phyloP scores from a whole-genome alignment of 2,329 filamentous ascomycete genomes.

The Neofusicoccum cordaticola region DNA sequence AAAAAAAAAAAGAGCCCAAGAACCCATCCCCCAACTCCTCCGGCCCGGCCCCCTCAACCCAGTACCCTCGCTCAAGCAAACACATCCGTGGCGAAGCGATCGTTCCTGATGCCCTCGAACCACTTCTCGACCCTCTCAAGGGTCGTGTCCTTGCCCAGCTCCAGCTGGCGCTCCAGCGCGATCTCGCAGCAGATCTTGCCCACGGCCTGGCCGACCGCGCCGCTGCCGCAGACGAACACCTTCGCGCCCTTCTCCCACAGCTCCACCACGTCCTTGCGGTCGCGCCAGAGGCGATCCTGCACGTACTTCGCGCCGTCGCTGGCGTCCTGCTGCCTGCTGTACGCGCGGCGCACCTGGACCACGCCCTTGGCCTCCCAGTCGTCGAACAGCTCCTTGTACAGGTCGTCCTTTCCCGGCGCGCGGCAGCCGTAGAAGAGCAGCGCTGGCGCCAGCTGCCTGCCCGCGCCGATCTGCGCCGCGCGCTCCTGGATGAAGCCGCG shows the following conservation, averaged over 20 bases:
- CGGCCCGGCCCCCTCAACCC: too few species aligned
- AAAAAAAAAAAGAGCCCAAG: too few species aligned
- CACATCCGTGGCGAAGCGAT: slow-evolving; percentile 48
- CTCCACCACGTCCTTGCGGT: slow-evolving; percentile 44
- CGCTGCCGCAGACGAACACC: slow-evolving; percentile 64
- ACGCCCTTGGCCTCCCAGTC: slow-evolving; percentile 60
- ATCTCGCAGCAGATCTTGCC: slow-evolving; percentile 43
- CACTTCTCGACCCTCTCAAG: slow-evolving; percentile 30
- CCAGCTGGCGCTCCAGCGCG: slow-evolving; percentile 40
- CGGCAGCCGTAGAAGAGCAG: slow-evolving; percentile 67
- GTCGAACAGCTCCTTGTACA: slow-evolving; percentile 60
- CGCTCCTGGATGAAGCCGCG: slow-evolving; percentile 43
- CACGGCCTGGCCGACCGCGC: slow-evolving; percentile 45
- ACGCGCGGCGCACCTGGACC: slow-evolving; percentile 62
- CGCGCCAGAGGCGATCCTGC: slow-evolving; percentile 51
- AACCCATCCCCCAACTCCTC: too few species aligned
- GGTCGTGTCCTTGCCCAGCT: slow-evolving; percentile 20
- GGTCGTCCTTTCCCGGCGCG: slow-evolving; percentile 52
- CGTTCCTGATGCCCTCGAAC: slow-evolving; percentile 45
- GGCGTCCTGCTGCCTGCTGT: slow-evolving; percentile 44
- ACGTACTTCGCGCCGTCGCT: slow-evolving; percentile 53
- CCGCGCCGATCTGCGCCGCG: slow-evolving; percentile 43
- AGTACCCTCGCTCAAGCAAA: slow-evolving; percentile 28
- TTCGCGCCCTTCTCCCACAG: slow-evolving; percentile 52
- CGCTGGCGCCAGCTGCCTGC: slow-evolving; percentile 56